phyloP scores from a whole-genome alignment of 345 rosid genomes.

The Balakata baccata region DNA sequence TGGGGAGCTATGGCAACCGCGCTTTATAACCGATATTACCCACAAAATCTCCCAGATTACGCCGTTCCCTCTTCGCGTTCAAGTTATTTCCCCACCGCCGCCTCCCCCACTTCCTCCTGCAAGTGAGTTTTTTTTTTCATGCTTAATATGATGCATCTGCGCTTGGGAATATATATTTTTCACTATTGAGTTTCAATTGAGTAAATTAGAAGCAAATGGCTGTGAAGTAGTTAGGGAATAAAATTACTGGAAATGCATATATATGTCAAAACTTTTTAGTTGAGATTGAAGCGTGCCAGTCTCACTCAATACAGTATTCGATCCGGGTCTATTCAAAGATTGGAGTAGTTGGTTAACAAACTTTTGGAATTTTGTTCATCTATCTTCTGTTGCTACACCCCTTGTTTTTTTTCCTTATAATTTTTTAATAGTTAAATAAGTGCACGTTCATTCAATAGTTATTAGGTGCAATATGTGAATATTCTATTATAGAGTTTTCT shows the following conservation, averaged over 20 bases:
- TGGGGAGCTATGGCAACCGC: slow-evolving; percentile 82
- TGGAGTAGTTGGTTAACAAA: not conserved
- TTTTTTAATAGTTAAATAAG: not conserved
- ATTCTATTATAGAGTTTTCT: not conserved
- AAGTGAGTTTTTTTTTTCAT: slow-evolving; percentile 40
- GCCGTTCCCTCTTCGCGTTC: slow-evolving; percentile 32
- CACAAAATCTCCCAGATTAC: slow-evolving; percentile 44
- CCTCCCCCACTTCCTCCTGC: slow-evolving; percentile 47
- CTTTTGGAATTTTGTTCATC: not conserved
- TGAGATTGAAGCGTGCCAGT: too few species aligned
- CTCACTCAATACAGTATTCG: too few species aligned
- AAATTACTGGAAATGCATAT: too few species aligned
- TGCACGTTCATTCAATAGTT: not conserved
- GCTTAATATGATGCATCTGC: not conserved
- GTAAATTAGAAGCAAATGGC: not conserved
- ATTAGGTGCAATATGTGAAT: not conserved
- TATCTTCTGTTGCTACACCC: not conserved
- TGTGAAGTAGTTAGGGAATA: not conserved
- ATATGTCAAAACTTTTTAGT: too few species aligned
- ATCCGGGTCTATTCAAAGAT: not conserved
- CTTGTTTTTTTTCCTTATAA: too few species aligned
- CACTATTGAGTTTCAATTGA: not conserved
- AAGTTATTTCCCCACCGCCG: slow-evolving; percentile 33
- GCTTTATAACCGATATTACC: slow-evolving; percentile 49
- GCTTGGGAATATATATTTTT: not conserved